Base-by-base conservation (phyloP, 164 flowering plant genomes). In the Macadamia integrifolia region DNA sequence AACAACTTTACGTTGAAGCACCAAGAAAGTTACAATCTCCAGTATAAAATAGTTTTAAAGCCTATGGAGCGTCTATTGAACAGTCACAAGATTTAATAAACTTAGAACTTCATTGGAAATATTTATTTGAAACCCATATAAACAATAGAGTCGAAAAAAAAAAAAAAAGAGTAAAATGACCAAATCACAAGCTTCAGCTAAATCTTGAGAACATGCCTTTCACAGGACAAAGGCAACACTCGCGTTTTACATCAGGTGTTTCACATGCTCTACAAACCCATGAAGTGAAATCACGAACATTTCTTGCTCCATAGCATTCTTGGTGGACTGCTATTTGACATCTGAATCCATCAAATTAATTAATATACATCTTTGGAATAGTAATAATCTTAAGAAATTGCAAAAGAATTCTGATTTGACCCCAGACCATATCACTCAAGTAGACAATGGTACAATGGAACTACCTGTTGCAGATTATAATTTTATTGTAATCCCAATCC, bases 211-310 rank as follows among this genome's bases (percentile, higher is more conserved):
- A 64, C 87, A 49, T 83, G 73, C 99, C 98, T 95, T 92, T 89
- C 32, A 92, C 93, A 72, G 98, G 98, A 79, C 99, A 95, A 69
- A 95, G 96, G 72, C 97, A 95, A 76, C 98, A 95, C 62, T 95
- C 93, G 81, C 89, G 74, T 80, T 85, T 79, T 62, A 88, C 62
- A 66, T 85, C 89, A 75, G 98, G 97, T 59, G 85, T 86, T 79
- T 92, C 99, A 69, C 99, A 95, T 66, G 90, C 93, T 79, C 94
- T 88, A 81, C 99, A 95, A 62, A 95, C 99, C 99, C 99, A 95
- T 18, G 97, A 89, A 65, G 98, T 91, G 62, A 92, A 86, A 83
- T 95, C 96, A 17, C 68, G 80, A 71, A 84, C 79, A 67, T 83
- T 79, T 78, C 86, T 84, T 61, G 87, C 95, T 53, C 98, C 99